Evolutionary conservation across 345 rosid species (phyloP), one percentile per base, ranked within the genome.

Genomic region (Lepidium didymum): DNA sequence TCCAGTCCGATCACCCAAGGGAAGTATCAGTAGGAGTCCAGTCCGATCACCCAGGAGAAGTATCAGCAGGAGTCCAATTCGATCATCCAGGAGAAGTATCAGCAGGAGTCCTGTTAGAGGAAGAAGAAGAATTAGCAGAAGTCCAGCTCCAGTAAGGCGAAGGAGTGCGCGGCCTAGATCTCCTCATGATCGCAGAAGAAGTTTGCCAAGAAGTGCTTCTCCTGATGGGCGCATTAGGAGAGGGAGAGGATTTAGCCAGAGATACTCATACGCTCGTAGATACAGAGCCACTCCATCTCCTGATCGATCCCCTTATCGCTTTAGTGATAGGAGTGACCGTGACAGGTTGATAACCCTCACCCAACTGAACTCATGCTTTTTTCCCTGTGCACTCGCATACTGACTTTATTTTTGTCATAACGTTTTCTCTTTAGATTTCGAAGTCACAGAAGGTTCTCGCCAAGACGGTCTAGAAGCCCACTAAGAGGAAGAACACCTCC

Each of bases 191-290:
- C 86, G 86, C n/a, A 73, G 75, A 58, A 79, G 90, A 85, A 86
- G 95, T 82, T 72, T 79, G 71, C 89, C 98, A 21, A 88, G 91
- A 78, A 93, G 98, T 35, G 81, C 67, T 70, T 87, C 97, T 7
- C 97, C 96, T 5, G 86, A 77, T 77, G 88, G 83, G 79, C 96
- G 96, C 37, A 83, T 91, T 41, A 85, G 89, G 75, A 89, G 99
- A 74, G 99, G 99, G 3, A 82, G 99, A 31, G 99, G 99, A 47
- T 87, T 94, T 69, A 91, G 97, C 73, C 83, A 89, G 68, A 82
- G 90, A 34, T 94, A 82, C 64, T 87, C 99, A 18, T 91, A 86
- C 67, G 96, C 99, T 57, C 88, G 96, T 31, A 72, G 90, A 66
- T 94, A 85, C 80, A 76, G 96, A 84, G 86, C 87, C 25, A 78